A percentile compares a stretch with the other conserved stretches of the same genome.
Evolutionary conservation across 257 asterid genomes (phyloP).

Genomic region (Solanum lycopersicoides): DNA sequence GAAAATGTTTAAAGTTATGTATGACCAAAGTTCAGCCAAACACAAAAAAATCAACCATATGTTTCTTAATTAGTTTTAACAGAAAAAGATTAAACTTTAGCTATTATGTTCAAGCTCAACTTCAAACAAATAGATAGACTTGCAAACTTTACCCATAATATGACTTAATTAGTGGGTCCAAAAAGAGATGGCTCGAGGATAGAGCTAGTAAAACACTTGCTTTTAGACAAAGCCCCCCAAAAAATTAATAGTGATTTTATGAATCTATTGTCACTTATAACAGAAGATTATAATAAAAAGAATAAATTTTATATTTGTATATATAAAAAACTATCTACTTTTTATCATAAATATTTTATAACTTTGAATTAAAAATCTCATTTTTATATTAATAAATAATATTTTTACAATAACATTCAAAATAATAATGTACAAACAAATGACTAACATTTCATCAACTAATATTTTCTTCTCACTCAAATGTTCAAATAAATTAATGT

Average conservation of each 20-base stretch:
- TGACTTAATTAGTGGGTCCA: neutral
- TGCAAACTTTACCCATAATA: neutral
- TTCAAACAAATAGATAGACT: neutral
- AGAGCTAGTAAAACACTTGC: neutral
- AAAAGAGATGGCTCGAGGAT: neutral
- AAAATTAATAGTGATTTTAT: no score
- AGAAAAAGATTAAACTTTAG: neutral
- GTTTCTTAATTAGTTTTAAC: neutral
- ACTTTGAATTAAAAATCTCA: neutral
- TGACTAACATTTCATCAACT: neutral
- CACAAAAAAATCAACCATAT: neutral
- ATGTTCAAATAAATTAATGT: neutral
- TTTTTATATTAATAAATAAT: neutral
- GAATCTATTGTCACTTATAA: no score
- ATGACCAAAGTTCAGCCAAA: neutral
- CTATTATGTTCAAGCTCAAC: neutral
- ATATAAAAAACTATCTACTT: no score
- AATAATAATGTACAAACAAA: neutral
- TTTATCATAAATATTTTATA: neutral
- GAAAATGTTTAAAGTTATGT: neutral
- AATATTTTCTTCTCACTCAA: neutral
- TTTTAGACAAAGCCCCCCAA: neutral
- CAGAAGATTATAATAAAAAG: no score
- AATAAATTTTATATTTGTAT: no score
- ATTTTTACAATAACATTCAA: neutral